Evolutionary conservation across 371 early-diverging fungal genomes (phyloP).

Genomic region (Actinomortierella ambigua): DNA sequence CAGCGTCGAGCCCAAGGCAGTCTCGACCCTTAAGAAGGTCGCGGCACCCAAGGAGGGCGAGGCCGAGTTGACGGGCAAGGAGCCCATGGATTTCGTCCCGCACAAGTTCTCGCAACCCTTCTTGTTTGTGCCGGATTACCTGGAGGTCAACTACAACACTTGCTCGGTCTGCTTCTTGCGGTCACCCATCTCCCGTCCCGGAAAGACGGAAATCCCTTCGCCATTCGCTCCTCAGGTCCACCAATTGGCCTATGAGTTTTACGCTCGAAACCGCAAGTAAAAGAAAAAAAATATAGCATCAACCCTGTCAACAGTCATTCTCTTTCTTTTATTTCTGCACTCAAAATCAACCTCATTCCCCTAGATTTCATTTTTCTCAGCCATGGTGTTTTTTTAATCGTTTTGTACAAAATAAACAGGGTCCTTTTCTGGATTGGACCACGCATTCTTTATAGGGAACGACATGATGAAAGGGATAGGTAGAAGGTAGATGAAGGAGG

Average conservation of each 20-base stretch:
- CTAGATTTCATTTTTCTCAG: too few species aligned
- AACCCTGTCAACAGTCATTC: too few species aligned
- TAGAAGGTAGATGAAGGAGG: too few species aligned
- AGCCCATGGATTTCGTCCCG: slow-evolving; percentile 70
- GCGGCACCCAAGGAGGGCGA: slow-evolving; percentile 44
- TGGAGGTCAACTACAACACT: slow-evolving; percentile 95
- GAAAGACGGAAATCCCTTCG: slow-evolving; percentile 90
- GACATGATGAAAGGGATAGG: too few species aligned
- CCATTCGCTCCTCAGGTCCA: slow-evolving; percentile 92
- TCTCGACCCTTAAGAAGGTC: slow-evolving; percentile 68
- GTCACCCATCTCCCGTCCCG: slow-evolving; percentile 85
- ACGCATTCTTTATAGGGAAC: too few species aligned
- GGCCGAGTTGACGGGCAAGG: slow-evolving; percentile 43
- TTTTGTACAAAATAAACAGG: too few species aligned
- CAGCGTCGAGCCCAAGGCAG: slow-evolving; percentile 78
- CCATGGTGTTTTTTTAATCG: too few species aligned
- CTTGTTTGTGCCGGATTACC: slow-evolving; percentile 95
- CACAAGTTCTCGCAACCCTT: slow-evolving; percentile 90
- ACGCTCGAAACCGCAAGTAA: slow-evolving; percentile 61
- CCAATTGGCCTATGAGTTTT: slow-evolving; percentile 91
- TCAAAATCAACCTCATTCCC: too few species aligned
- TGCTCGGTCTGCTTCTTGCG: slow-evolving; percentile 90
- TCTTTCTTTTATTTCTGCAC: too few species aligned
- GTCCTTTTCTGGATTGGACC: too few species aligned
- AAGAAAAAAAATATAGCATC: neutral